These are phyloP conservation scores for Colletotrichum tabaci DNA, from an alignment of 2,329 filamentous ascomycete species.

Conservation along the genomic window DNA sequence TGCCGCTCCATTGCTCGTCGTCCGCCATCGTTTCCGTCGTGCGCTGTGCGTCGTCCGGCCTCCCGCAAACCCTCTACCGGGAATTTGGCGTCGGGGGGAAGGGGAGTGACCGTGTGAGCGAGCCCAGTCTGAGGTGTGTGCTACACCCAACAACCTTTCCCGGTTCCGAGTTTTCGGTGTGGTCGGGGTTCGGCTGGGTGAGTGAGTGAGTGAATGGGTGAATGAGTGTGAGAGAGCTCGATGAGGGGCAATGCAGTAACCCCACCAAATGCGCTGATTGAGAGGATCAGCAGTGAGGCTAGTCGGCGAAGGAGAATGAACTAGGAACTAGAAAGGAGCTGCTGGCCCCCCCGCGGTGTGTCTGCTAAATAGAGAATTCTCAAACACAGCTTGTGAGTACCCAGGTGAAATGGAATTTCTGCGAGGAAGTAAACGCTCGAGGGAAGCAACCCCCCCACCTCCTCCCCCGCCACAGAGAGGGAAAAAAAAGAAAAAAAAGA, in stretches of 20 bases:
- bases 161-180: slow-evolving; percentile 23
- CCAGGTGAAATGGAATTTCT: neutral
- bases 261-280: neutral
- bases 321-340: neutral
- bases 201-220: no score
- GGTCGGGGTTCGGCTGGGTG: neutral
- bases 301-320: neutral
- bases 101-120: no score
- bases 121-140: neutral
- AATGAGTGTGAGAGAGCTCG: neutral
- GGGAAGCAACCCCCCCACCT: neutral
- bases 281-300: neutral
- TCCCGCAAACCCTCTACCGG: neutral
- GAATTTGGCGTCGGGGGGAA: no score
- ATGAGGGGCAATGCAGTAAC: slow-evolving; percentile 21
- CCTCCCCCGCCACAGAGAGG: neutral
- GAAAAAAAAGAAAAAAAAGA: slow-evolving; percentile 1
- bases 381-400: no score
- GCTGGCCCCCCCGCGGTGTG: neutral
- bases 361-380: neutral
- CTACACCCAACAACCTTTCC: neutral
- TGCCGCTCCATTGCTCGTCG: slow-evolving; percentile 69
- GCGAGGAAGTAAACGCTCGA: neutral
- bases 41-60: neutral
- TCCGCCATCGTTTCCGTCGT: slow-evolving; percentile 48